Percentiles rank a stretch among this genome's conserved stretches.
Conservation (phyloP, 306 rosid species). For the Abrus precatorius region DNA sequence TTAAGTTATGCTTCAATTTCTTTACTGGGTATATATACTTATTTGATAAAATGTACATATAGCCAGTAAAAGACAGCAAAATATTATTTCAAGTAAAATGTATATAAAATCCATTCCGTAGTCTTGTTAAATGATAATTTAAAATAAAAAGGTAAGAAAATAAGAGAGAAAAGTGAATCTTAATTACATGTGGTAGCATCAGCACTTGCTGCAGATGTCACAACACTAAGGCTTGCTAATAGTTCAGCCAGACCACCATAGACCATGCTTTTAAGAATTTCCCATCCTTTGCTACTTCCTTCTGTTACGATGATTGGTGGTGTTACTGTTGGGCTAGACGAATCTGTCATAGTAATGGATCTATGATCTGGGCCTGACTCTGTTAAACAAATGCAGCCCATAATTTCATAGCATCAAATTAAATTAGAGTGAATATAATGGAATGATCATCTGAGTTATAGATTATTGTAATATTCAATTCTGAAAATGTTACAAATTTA, state of each 20-base stretch:
- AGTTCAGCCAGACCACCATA: slow-evolving; percentile 75
- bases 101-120: background rate
- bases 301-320: background rate
- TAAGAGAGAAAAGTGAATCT: background rate
- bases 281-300: slow-evolving; percentile 44
- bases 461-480: too few relatives aligned
- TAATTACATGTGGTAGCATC: slow-evolving; percentile 39
- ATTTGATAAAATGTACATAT: too few relatives aligned
- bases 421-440: background rate
- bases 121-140: background rate
- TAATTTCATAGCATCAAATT: too few relatives aligned
- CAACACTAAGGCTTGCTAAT: slow-evolving; percentile 60
- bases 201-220: slow-evolving; percentile 51
- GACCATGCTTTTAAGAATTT: slow-evolving; percentile 67
- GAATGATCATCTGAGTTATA: too few relatives aligned
- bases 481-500: too few relatives aligned
- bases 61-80: background rate
- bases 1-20: background rate
- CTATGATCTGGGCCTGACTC: background rate
- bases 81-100: background rate
- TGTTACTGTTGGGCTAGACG: background rate
- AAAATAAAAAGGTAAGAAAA: background rate
- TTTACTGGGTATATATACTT: too few relatives aligned
- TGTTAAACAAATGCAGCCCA: background rate
- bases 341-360: background rate